phyloP scores from a whole-genome alignment of 768 basidiomycete genomes.

The Calvatia gigantea region DNA sequence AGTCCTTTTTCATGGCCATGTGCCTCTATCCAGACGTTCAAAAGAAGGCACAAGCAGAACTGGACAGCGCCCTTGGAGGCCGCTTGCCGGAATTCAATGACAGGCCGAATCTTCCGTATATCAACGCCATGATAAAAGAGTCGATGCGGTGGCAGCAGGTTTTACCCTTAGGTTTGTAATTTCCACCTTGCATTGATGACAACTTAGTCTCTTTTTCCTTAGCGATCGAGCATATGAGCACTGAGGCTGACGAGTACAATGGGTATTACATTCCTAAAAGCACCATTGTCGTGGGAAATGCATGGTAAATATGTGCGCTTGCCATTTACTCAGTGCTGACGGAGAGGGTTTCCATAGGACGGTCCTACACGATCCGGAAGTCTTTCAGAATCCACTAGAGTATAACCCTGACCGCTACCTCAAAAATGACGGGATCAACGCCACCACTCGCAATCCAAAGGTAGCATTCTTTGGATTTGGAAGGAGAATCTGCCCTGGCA shows the following conservation, averaged over 20 bases:
- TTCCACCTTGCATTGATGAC: too few species aligned
- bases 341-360: slow-evolving; percentile 9
- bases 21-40: slow-evolving; percentile 16
- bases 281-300: background rate
- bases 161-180: too few species aligned
- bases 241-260: background rate
- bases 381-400: slow-evolving; percentile 18
- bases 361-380: slow-evolving; percentile 19
- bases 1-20: slow-evolving; percentile 18
- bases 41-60: slow-evolving; percentile 14
- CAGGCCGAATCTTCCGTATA: slow-evolving; percentile 25
- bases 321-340: too few species aligned
- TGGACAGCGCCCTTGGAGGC: slow-evolving; percentile 17
- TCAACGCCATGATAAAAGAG: slow-evolving; percentile 34
- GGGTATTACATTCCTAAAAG: slow-evolving; percentile 1
- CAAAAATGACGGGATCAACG: slow-evolving; percentile 19
- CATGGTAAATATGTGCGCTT: background rate
- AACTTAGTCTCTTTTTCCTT: background rate
- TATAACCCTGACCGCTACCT: slow-evolving; percentile 30
- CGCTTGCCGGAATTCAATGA: slow-evolving; percentile 30
- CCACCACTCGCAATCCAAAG: slow-evolving; percentile 21
- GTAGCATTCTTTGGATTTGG: slow-evolving; percentile 30
- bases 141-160: slow-evolving; percentile 29
- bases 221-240: background rate
- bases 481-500: slow-evolving; percentile 24